These are phyloP conservation scores for Coemansia sp. DNA, from an alignment of 192 early-diverging fungal genomes.

Conservation along the genomic window DNA sequence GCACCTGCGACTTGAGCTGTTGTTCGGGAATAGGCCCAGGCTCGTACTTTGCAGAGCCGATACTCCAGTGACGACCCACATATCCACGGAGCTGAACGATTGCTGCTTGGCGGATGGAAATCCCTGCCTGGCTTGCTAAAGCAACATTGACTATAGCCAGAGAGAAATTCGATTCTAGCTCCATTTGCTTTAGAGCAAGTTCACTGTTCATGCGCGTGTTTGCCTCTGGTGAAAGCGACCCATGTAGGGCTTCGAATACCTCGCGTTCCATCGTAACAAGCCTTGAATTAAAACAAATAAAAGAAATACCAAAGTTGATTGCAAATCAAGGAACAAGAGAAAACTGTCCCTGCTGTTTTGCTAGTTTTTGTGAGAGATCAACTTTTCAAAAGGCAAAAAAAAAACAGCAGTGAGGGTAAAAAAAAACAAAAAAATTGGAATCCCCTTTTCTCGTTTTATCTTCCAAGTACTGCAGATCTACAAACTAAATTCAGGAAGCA, in stretches of 20 bases:
- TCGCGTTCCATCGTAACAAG: conserved; percentile 63
- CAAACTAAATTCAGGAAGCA: background rate
- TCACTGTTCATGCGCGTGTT: conserved; percentile 68
- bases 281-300: background rate
- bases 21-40: conserved; percentile 48
- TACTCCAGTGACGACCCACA: conserved; percentile 71
- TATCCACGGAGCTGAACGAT: conserved; percentile 73
- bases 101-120: conserved; percentile 69
- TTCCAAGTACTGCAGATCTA: too few relatives aligned
- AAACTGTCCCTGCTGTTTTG: too few relatives aligned
- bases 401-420: too few relatives aligned
- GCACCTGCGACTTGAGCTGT: conserved; percentile 41
- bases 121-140: conserved; percentile 59
- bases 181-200: conserved; percentile 64
- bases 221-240: conserved; percentile 66
- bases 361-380: too few relatives aligned
- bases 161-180: conserved; percentile 61
- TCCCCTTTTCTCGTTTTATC: too few relatives aligned
- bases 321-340: background rate
- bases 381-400: too few relatives aligned
- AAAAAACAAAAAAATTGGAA: too few relatives aligned
- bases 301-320: background rate
- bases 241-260: conserved; percentile 69
- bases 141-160: conserved; percentile 67
- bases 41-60: conserved; percentile 57